These are phyloP conservation scores for Incumbomyces lentus DNA, from an alignment of 2,329 filamentous ascomycete genomes.

Conservation along the genomic window DNA sequence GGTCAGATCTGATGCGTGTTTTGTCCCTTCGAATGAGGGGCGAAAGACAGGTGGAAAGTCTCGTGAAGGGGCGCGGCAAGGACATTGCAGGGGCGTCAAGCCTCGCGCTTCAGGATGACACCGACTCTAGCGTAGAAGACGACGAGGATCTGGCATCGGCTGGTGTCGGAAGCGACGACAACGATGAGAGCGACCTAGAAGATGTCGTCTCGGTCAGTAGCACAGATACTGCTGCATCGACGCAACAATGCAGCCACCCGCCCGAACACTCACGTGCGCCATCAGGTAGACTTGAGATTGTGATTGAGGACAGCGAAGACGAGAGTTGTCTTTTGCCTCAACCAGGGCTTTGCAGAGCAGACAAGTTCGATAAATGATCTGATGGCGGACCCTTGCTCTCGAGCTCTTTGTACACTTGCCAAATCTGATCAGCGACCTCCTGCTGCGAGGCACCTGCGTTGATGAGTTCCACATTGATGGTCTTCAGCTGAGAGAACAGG, in stretches of 20 bases:
- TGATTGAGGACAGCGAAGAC: slow-evolving; percentile 48
- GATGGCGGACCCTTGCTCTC: slow-evolving; percentile 14
- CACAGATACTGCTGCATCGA: slow-evolving; percentile 7
- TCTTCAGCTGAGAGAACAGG: slow-evolving; percentile 35
- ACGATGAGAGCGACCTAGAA: slow-evolving; percentile 21
- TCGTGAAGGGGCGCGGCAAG: slow-evolving; percentile 49
- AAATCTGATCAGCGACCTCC: slow-evolving; percentile 39
- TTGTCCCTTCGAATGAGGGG: slow-evolving; percentile 64
- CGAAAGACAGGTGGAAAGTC: slow-evolving; percentile 55
- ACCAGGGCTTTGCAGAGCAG: slow-evolving; percentile 14
- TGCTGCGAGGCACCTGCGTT: slow-evolving; percentile 45
- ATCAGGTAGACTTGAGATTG: slow-evolving; percentile 26
- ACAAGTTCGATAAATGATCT: slow-evolving; percentile 25
- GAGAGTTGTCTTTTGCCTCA: slow-evolving; percentile 23
- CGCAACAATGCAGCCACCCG: no score
- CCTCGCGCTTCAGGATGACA: slow-evolving; percentile 13
- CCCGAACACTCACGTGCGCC: background rate
- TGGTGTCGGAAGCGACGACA: slow-evolving; percentile 11
- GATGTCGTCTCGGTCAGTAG: slow-evolving; percentile 21
- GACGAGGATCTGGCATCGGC: slow-evolving; percentile 12
- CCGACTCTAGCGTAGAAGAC: slow-evolving; percentile 14
- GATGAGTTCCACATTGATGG: slow-evolving; percentile 43
- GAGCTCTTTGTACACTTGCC: slow-evolving; percentile 9
- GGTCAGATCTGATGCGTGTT: slow-evolving; percentile 74
- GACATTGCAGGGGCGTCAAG: slow-evolving; percentile 24